Conservation (phyloP, 2,329 filamentous ascomycete species). For the Penicillium rolfsii region DNA sequence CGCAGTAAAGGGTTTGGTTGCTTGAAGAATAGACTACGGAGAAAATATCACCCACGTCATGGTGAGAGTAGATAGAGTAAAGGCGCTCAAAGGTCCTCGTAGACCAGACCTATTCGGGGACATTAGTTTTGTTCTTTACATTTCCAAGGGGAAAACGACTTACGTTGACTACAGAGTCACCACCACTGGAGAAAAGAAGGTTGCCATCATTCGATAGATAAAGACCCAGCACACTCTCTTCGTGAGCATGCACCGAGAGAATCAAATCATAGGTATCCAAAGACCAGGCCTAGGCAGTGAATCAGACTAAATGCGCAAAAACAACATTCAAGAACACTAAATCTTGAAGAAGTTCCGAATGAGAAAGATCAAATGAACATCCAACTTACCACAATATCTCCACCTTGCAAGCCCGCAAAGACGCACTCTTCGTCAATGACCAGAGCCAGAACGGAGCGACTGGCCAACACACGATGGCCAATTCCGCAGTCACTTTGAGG, state of each 20-base stretch:
- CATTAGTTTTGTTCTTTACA: constrained; percentile 16
- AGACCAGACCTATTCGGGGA: constrained; percentile 69
- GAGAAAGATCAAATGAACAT: neutral
- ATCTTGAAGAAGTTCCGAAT: neutral
- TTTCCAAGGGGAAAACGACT: constrained; percentile 19
- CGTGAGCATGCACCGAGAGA: constrained; percentile 80
- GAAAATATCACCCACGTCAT: constrained; percentile 95
- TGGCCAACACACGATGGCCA: constrained; percentile 48
- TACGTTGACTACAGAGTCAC: constrained; percentile 89
- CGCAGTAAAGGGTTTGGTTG: constrained; percentile 82
- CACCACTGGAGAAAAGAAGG: constrained; percentile 87
- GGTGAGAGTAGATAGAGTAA: constrained; percentile 89
- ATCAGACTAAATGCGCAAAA: neutral
- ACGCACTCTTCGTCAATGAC: constrained; percentile 79
- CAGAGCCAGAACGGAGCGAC: constrained; percentile 66
- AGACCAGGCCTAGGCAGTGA: constrained; percentile 68
- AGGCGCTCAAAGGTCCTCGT: constrained; percentile 73
- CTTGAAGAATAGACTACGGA: constrained; percentile 85
- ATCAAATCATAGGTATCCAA: constrained; percentile 83
- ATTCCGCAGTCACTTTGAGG: constrained; percentile 42
- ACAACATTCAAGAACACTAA: neutral
- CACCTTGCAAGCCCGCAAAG: constrained; percentile 90
- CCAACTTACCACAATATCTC: constrained; percentile 74
- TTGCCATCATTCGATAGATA: constrained; percentile 74
- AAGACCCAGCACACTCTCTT: constrained; percentile 85